These are phyloP conservation scores for Ceraceosorus bombacis DNA, from an alignment of 1,284 basidiomycete species.

Conservation along the genomic window DNA sequence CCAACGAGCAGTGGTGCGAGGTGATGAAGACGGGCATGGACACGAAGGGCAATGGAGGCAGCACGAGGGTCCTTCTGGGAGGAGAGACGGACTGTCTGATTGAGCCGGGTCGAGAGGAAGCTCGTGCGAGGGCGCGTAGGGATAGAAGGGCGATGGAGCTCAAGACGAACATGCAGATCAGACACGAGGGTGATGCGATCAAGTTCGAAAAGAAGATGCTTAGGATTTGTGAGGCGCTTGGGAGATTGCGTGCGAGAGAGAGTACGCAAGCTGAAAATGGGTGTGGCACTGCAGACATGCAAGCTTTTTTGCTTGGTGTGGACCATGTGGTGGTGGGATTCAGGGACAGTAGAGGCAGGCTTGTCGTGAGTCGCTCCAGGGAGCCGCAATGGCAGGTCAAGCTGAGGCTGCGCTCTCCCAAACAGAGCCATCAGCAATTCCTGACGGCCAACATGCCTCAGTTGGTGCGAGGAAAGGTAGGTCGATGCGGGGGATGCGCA, in stretches of 20 bases:
- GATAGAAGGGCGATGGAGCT: conserved; percentile 60
- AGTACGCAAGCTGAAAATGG: conserved; percentile 6
- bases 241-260: conserved; percentile 48
- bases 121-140: no score
- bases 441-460: conserved; percentile 48
- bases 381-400: neutral
- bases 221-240: conserved; percentile 60
- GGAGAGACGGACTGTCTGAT: conserved; percentile 88
- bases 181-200: conserved; percentile 61
- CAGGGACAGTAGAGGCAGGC: conserved; percentile 63
- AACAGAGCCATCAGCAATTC: conserved; percentile 34
- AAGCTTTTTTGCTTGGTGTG: conserved; percentile 84
- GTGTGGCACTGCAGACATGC: conserved; percentile 53
- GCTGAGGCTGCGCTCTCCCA: neutral
- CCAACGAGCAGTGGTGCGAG: conserved; percentile 91
- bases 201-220: conserved; percentile 76
- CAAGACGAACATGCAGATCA: conserved; percentile 79
- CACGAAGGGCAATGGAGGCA: conserved; percentile 53
- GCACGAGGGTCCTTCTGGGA: conserved; percentile 62
- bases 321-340: conserved; percentile 81
- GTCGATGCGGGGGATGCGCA: neutral
- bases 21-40: conserved; percentile 84
- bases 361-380: conserved; percentile 21
- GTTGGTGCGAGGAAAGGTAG: conserved; percentile 21
- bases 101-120: conserved; percentile 8